Evolutionary conservation across 768 basidiomycete species (phyloP).

Genomic region (Boletus tomentosulus): DNA sequence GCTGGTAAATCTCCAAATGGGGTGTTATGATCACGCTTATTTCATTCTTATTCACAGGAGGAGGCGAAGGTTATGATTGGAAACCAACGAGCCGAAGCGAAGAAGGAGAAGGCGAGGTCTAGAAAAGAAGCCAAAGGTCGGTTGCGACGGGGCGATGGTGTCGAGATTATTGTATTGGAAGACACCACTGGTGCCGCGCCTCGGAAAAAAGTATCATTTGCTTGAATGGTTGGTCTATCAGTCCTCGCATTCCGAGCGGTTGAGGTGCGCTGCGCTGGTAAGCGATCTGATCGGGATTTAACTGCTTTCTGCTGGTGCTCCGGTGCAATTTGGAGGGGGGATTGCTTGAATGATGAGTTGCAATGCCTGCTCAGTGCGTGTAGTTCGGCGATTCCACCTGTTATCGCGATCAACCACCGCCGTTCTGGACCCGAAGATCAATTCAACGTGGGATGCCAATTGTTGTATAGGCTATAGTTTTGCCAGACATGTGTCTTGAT

Average conservation of each 20-base stretch:
- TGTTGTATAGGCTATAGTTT: not conserved
- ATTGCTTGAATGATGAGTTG: slow-evolving; percentile 13
- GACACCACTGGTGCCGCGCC: slow-evolving; percentile 11
- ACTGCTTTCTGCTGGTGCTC: slow-evolving; percentile 6
- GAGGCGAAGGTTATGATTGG: slow-evolving; percentile 39
- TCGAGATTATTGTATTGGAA: slow-evolving; percentile 11
- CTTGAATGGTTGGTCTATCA: slow-evolving; percentile 20
- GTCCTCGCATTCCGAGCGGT: slow-evolving; percentile 17
- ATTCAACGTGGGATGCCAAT: not conserved
- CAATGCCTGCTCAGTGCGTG: slow-evolving; percentile 12
- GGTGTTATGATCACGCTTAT: slow-evolving; percentile 6
- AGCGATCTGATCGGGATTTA: slow-evolving; percentile 26
- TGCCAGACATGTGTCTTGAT: not conserved
- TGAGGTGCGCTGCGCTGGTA: slow-evolving; percentile 1
- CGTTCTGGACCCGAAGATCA: slow-evolving; percentile 14
- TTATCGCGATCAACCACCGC: slow-evolving; percentile 18
- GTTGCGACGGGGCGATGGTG: slow-evolving; percentile 10
- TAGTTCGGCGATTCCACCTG: slow-evolving; percentile 16
- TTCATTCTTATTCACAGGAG: slow-evolving; percentile 31
- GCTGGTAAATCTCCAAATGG: slow-evolving; percentile 33
- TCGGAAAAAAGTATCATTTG: slow-evolving; percentile 35
- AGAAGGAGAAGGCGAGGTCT: slow-evolving; percentile 37
- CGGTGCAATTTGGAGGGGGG: slow-evolving; percentile 5
- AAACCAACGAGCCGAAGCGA: slow-evolving; percentile 34
- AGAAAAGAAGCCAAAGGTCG: slow-evolving; percentile 23